A percentile compares a stretch with the other conserved stretches of the same genome.
These are phyloP conservation scores for Breynia disticha DNA, from an alignment of 441 rosid genomes.

Conservation along the genomic window DNA sequence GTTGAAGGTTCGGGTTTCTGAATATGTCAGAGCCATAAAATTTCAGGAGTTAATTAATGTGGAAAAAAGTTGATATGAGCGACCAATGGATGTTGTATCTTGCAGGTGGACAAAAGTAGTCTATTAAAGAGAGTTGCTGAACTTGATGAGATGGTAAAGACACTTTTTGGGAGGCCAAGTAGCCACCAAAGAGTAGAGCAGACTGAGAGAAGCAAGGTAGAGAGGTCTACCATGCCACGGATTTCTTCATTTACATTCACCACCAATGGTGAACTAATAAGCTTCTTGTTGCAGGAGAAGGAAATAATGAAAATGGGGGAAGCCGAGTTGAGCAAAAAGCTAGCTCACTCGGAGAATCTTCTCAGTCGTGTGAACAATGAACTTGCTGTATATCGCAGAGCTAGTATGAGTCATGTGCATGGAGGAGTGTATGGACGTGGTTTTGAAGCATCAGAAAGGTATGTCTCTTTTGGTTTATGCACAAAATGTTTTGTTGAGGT, in stretches of 20 bases:
- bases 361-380: conserved; percentile 43
- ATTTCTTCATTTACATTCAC: not conserved
- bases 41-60: not conserved
- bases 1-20: conserved; percentile 46
- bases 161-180: conserved; percentile 29
- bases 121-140: conserved; percentile 56
- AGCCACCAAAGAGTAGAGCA: conserved; percentile 33
- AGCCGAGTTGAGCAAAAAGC: conserved; percentile 33
- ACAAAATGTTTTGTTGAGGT: not conserved
- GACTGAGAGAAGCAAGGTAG: conserved; percentile 28
- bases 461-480: not conserved
- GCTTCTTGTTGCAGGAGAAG: conserved; percentile 37
- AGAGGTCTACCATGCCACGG: conserved; percentile 7
- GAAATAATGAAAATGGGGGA: conserved; percentile 24
- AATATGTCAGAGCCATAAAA: conserved; percentile 1
- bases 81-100: not conserved
- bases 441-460: conserved; percentile 29
- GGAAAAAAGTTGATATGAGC: not conserved
- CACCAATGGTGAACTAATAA: not conserved
- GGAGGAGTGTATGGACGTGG: conserved; percentile 30
- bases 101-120: conserved; percentile 69
- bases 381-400: conserved; percentile 43
- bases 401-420: conserved; percentile 22
- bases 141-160: conserved; percentile 54
- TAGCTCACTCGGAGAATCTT: conserved; percentile 47